Conservation (phyloP, 2,329 filamentous ascomycete species). For the Ascochyta viciae-villosae region DNA sequence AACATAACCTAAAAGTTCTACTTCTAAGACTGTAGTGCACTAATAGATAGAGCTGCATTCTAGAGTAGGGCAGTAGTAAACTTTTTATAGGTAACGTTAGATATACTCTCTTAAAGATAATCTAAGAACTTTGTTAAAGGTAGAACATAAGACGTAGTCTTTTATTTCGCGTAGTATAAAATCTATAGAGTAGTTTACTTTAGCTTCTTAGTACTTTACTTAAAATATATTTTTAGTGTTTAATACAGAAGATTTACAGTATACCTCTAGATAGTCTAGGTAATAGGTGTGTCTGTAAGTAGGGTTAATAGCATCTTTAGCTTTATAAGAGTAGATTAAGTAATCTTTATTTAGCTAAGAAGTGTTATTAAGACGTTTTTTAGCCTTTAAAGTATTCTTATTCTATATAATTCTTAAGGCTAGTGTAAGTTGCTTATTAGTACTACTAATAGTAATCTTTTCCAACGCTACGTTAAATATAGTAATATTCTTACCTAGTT, state of each 20-base stretch:
- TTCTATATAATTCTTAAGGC: conserved; percentile 8
- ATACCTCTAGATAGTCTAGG: conserved; percentile 14
- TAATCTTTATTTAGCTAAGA: conserved; percentile 5
- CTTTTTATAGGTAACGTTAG: conserved; percentile 10
- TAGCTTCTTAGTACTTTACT: conserved; percentile 14
- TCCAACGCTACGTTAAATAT: conserved; percentile 11
- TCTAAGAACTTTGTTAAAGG: conserved; percentile 15
- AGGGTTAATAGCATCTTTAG: conserved; percentile 10
- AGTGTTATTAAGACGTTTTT: neutral
- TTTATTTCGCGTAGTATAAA: conserved; percentile 11
- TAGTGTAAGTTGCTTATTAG: conserved; percentile 8
- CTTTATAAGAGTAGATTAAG: conserved; percentile 20
- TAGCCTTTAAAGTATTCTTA: neutral
- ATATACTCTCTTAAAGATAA: conserved; percentile 18
- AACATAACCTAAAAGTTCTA: conserved; percentile 28
- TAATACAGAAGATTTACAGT: conserved; percentile 20
- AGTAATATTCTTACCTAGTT: conserved; percentile 8
- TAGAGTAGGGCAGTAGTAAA: conserved; percentile 53
- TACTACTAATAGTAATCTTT: conserved; percentile 15
- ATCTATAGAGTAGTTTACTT: conserved; percentile 8
- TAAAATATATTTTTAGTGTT: conserved; percentile 10
- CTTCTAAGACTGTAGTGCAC: neutral
- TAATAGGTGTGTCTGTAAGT: conserved; percentile 18
- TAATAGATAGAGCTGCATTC: conserved; percentile 56
- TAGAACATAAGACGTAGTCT: conserved; percentile 12